Conservation (phyloP, 495 filamentous ascomycete species). For the Pyrenopolyporus hunteri region DNA sequence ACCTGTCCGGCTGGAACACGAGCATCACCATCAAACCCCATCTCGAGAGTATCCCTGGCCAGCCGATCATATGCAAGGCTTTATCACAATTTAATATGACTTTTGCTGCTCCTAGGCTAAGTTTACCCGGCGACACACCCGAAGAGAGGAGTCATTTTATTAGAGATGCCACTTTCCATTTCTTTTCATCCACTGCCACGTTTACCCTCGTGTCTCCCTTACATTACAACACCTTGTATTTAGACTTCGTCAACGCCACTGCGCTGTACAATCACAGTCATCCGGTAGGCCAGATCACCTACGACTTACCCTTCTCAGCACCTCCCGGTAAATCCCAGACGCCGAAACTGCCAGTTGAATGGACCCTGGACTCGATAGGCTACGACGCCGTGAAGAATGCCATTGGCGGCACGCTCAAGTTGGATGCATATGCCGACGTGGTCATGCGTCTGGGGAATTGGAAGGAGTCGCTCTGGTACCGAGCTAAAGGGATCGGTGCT, state of each 20-base stretch:
- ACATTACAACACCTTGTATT: conserved; percentile 67
- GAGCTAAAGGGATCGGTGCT: conserved; percentile 76
- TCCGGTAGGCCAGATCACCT: conserved; percentile 75
- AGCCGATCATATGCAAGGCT: conserved; percentile 73
- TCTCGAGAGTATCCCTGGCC: conserved; percentile 69
- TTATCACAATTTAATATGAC: conserved; percentile 71
- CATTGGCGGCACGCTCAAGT: conserved; percentile 78
- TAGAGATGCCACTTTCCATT: conserved; percentile 81
- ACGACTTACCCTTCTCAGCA: conserved; percentile 74
- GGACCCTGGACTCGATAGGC: conserved; percentile 77
- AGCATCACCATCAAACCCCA: conserved; percentile 75
- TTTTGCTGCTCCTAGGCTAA: conserved; percentile 70
- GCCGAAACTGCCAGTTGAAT: conserved; percentile 80
- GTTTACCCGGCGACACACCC: conserved; percentile 57
- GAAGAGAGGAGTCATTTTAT: conserved; percentile 70
- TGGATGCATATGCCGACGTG: conserved; percentile 79
- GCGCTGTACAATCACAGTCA: conserved; percentile 83
- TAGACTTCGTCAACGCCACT: conserved; percentile 81
- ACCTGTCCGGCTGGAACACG: conserved; percentile 86
- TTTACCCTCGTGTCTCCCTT: conserved; percentile 86
- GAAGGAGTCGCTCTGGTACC: conserved; percentile 70
- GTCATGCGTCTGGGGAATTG: conserved; percentile 75
- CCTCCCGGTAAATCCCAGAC: conserved; percentile 73
- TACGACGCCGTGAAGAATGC: conserved; percentile 81
- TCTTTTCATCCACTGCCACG: conserved; percentile 83